Conservation (phyloP, 1,284 basidiomycete genomes). For the Sphagnurus paluster region DNA sequence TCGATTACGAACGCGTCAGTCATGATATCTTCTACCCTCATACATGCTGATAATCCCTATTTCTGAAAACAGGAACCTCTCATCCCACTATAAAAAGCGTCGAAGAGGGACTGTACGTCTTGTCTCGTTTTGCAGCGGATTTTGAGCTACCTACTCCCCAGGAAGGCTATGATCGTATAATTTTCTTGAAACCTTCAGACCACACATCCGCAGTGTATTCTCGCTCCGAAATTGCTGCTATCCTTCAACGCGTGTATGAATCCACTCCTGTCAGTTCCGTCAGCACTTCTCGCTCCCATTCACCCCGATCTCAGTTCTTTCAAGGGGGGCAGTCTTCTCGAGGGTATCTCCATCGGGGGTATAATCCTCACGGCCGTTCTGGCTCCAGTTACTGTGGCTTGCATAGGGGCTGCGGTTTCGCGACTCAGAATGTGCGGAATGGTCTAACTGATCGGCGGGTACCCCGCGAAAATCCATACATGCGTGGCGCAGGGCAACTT, state of each 20-base stretch:
- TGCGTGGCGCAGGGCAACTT: constrained; percentile 12
- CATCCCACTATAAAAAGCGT: constrained; percentile 70
- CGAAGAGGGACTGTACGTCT: constrained; percentile 53
- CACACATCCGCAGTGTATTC: constrained; percentile 49
- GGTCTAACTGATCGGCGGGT: constrained; percentile 2
- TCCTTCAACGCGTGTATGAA: constrained; percentile 50
- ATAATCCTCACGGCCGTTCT: constrained; percentile 20
- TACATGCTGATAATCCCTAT: constrained; percentile 20
- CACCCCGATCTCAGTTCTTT: constrained; percentile 20
- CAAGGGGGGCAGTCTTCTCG: constrained; percentile 22
- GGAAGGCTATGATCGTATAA: constrained; percentile 64
- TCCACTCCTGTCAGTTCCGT: constrained; percentile 30
- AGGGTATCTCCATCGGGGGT: constrained; percentile 24
- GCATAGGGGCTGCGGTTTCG: constrained; percentile 24
- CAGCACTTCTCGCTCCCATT: constrained; percentile 11
- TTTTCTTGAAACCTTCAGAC: constrained; percentile 52
- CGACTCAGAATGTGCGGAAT: constrained; percentile 14
- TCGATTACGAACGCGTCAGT: constrained; percentile 50
- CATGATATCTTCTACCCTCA: constrained; percentile 10
- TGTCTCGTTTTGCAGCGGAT: constrained; percentile 60
- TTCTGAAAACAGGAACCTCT: constrained; percentile 46
- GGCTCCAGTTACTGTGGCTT: constrained; percentile 18
- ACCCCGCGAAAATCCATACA: constrained; percentile 4
- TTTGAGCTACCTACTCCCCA: constrained; percentile 50
- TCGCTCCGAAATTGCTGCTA: constrained; percentile 47